phyloP scores from a whole-genome alignment of 345 rosid species.

The Lepidium aucheri region DNA sequence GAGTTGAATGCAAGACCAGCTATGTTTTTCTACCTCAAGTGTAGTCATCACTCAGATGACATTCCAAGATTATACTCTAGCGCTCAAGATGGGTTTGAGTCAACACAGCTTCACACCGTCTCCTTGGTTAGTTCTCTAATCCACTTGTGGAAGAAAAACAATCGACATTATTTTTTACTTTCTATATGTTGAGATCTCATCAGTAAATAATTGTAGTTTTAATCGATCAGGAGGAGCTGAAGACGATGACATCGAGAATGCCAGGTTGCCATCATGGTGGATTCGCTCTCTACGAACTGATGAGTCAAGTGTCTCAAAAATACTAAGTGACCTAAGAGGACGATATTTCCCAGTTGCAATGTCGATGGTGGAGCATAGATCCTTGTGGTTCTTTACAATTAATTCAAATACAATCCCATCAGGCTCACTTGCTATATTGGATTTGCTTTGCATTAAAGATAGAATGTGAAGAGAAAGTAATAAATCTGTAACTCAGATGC shows the following conservation, averaged over 20 bases:
- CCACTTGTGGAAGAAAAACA: background rate
- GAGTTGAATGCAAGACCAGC: slow-evolving; percentile 71
- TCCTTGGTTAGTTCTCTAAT: slow-evolving; percentile 43
- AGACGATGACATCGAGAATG: slow-evolving; percentile 62
- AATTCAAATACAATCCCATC: background rate
- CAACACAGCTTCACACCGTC: slow-evolving; percentile 67
- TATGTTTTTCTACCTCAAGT: slow-evolving; percentile 74
- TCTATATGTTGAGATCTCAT: background rate
- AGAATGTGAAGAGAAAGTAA: background rate
- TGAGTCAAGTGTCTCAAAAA: slow-evolving; percentile 42
- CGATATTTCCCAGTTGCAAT: background rate
- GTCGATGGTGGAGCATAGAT: background rate
- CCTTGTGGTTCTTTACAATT: background rate
- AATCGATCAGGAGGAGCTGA: slow-evolving; percentile 45
- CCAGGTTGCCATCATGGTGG: slow-evolving; percentile 98
- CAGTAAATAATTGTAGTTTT: background rate
- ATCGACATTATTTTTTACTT: background rate
- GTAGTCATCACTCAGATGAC: slow-evolving; percentile 61
- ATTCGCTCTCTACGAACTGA: slow-evolving; percentile 62
- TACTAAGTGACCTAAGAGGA: background rate
- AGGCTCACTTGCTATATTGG: background rate
- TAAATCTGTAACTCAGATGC: background rate
- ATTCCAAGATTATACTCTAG: slow-evolving; percentile 49
- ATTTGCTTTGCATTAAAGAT: background rate
- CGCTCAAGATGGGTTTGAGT: slow-evolving; percentile 89